These are phyloP conservation scores for Sugiyamaella qingdaonensis DNA, from an alignment of 805 yeast species.

Conservation along the genomic window DNA sequence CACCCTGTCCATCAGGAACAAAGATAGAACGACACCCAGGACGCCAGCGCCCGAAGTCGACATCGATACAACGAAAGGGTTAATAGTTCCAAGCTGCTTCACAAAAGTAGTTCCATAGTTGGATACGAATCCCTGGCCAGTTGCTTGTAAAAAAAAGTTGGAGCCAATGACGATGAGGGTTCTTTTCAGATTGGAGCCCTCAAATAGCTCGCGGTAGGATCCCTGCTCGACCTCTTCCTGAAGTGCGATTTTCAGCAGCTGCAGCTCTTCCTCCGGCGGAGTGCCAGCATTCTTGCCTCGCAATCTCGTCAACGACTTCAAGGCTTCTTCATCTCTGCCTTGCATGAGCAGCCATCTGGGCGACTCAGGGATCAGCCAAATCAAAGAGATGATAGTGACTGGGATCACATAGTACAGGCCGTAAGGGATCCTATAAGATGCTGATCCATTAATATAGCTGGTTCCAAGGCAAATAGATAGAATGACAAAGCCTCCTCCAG, in stretches of 20 bases:
- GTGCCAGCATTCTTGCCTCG: constrained; percentile 36
- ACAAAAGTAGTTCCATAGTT: constrained; percentile 63
- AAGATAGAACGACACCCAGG: constrained; percentile 46
- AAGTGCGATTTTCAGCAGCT: constrained; percentile 44
- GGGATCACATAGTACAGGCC: constrained; percentile 72
- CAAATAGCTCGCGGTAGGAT: constrained; percentile 42
- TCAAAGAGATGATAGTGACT: constrained; percentile 52
- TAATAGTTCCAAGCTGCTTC: constrained; percentile 37
- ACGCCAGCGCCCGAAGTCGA: constrained; percentile 52
- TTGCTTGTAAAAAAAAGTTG: constrained; percentile 50
- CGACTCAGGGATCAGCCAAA: constrained; percentile 66
- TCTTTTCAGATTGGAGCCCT: constrained; percentile 8
- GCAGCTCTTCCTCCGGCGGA: constrained; percentile 46
- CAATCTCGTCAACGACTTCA: constrained; percentile 41
- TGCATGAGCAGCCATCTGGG: constrained; percentile 67
- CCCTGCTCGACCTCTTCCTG: constrained; percentile 51
- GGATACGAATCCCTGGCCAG: constrained; percentile 1
- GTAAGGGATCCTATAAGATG: constrained; percentile 70
- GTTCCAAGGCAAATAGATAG: constrained; percentile 69
- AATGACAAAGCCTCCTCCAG: constrained; percentile 71
- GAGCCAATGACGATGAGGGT: constrained; percentile 48
- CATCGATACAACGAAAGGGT: constrained; percentile 53
- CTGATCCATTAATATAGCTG: constrained; percentile 39
- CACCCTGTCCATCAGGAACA: constrained; percentile 46
- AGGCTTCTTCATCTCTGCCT: constrained; percentile 54